A percentile compares a stretch with the other conserved stretches of the same genome.
These are phyloP conservation scores for Eucalyptus fibrosa DNA, from an alignment of 345 rosid genomes.

Conservation along the genomic window DNA sequence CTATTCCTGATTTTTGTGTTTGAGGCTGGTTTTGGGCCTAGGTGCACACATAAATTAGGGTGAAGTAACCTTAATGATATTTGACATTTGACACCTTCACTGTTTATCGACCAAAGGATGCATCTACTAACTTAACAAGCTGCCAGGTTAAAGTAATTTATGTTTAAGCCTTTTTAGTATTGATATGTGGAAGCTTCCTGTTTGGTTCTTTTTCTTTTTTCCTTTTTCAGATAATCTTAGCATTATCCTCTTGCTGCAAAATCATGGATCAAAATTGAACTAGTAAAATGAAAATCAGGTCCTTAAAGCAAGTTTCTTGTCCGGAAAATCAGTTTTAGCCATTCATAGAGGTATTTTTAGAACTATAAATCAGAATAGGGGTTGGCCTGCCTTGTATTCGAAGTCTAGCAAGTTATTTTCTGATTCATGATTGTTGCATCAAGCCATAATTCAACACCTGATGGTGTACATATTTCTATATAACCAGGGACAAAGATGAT, in stretches of 20 bases:
- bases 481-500: constrained; percentile 21
- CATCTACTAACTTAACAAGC: neutral
- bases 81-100: neutral
- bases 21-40: neutral
- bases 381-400: neutral
- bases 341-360: neutral
- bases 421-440: neutral
- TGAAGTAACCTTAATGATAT: neutral
- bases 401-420: neutral
- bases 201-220: neutral
- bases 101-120: neutral
- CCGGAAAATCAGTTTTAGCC: neutral
- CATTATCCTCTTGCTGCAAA: neutral
- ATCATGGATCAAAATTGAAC: neutral
- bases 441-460: neutral
- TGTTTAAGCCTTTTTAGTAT: neutral
- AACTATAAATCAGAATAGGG: neutral
- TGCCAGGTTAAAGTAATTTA: neutral
- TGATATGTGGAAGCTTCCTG: neutral
- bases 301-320: neutral
- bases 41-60: neutral
- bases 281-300: neutral
- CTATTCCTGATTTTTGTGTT: neutral
- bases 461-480: neutral
- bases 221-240: neutral